phyloP scores from a whole-genome alignment of 2,329 filamentous ascomycete species.

The Dendrostoma leiphaemia region DNA sequence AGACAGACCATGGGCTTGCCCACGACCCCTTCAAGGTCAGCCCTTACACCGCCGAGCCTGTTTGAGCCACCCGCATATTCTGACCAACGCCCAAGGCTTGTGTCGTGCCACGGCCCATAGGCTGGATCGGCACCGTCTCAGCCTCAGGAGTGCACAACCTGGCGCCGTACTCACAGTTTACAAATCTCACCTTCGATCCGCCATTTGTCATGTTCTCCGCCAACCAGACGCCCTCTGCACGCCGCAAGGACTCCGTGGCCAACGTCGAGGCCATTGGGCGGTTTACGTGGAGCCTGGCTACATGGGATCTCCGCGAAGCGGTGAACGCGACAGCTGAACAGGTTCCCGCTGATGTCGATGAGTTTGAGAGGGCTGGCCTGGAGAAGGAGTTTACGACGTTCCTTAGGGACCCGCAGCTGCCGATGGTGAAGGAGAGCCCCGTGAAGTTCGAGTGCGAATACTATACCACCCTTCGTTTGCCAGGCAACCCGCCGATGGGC shows the following conservation, averaged over 20 bases:
- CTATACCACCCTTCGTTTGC: slow-evolving; percentile 52
- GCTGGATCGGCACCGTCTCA: slow-evolving; percentile 60
- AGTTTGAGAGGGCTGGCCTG: slow-evolving; percentile 49
- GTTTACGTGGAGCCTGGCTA: slow-evolving; percentile 61
- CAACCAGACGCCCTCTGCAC: slow-evolving; percentile 47
- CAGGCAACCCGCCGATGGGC: slow-evolving; percentile 56
- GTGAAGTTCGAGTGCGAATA: slow-evolving; percentile 59
- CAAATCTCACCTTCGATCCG: slow-evolving; percentile 61
- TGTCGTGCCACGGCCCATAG: slow-evolving; percentile 60
- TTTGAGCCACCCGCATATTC: background rate
- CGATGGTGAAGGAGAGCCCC: slow-evolving; percentile 53
- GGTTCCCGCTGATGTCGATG: slow-evolving; percentile 47
- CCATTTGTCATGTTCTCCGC: slow-evolving; percentile 62
- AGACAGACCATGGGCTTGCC: slow-evolving; percentile 13
- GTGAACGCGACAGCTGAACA: slow-evolving; percentile 56
- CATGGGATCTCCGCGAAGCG: slow-evolving; percentile 51
- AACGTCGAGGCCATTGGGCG: slow-evolving; percentile 55
- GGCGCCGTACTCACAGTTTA: slow-evolving; percentile 61
- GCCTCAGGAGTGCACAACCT: slow-evolving; percentile 48
- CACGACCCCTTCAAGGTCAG: slow-evolving; percentile 17
- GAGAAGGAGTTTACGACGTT: slow-evolving; percentile 43
- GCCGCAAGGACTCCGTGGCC: slow-evolving; percentile 54
- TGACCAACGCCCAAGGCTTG: slow-evolving; percentile 39
- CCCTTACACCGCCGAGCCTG: background rate
- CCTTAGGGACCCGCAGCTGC: slow-evolving; percentile 30